Percentiles rank a stretch among this genome's conserved stretches.
Conservation (phyloP, 192 early-diverging fungal species). For the Ramicandelaber brevisporus region DNA sequence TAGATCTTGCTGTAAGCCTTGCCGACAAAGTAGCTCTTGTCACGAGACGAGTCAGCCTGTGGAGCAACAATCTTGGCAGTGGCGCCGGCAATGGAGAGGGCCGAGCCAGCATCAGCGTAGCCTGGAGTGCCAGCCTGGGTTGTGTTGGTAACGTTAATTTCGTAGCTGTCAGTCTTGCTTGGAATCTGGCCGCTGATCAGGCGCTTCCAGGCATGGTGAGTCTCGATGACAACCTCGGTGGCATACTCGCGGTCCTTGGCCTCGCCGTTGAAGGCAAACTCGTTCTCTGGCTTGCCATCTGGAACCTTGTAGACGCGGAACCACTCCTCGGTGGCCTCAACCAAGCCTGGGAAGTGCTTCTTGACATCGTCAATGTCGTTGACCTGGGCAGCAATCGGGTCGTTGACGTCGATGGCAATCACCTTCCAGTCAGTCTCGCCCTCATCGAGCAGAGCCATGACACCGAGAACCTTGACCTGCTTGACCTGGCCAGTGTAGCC, state of each 20-base stretch:
- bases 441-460: conserved; percentile 97
- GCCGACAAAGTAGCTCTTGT: conserved; percentile 1
- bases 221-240: conserved; percentile 70
- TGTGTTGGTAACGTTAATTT: conserved; percentile 40
- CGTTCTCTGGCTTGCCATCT: conserved; percentile 98
- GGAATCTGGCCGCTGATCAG: conserved; percentile 41
- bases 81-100: conserved; percentile 25
- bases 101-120: conserved; percentile 28
- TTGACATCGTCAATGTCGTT: conserved; percentile 99
- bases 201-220: conserved; percentile 76
- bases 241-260: conserved; percentile 72
- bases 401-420: conserved; percentile 90
- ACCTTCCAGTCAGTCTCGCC: conserved; percentile 99
- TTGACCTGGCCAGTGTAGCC: conserved; percentile 86
- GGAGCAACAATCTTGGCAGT: conserved; percentile 11
- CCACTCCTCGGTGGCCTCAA: conserved; percentile 97
- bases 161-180: conserved; percentile 36
- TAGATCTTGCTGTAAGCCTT: too few species aligned
- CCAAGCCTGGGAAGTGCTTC: conserved; percentile 81
- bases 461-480: conserved; percentile 96
- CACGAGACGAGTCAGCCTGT: neutral
- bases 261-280: conserved; percentile 88
- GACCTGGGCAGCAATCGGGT: conserved; percentile 88
- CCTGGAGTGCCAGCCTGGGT: conserved; percentile 46
- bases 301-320: conserved; percentile 99